A percentile compares a stretch with the other conserved stretches of the same genome.
Conservation (phyloP, 2,329 filamentous ascomycete species). For the Pestalotiopsis sp. region DNA sequence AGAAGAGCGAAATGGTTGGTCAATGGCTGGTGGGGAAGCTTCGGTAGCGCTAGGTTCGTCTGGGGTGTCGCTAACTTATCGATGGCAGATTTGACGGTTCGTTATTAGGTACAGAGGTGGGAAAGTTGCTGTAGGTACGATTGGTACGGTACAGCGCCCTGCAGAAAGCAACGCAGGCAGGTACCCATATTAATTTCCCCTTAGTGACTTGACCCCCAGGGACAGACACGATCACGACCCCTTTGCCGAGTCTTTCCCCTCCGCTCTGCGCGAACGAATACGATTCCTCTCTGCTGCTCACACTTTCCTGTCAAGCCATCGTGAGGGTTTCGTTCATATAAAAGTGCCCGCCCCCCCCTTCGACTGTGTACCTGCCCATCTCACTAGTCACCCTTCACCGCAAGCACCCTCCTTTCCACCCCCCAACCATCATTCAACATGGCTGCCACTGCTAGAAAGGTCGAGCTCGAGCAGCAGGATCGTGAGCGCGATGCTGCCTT, state of each 20-base stretch:
- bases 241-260: neutral
- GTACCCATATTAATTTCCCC: constrained; percentile 10
- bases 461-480: constrained; percentile 75
- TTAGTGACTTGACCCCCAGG: neutral
- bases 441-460: constrained; percentile 37
- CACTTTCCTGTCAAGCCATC: neutral
- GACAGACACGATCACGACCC: constrained; percentile 3
- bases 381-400: neutral
- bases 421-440: constrained; percentile 37
- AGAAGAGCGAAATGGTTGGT: neutral
- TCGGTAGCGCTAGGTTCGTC: neutral
- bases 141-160: neutral
- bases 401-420: neutral
- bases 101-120: neutral
- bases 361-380: neutral
- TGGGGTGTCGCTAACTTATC: neutral
- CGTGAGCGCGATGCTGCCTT: constrained; percentile 85
- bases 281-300: neutral
- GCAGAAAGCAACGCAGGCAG: neutral
- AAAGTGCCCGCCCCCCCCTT: neutral
- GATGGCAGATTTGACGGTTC: neutral
- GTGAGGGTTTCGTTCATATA: neutral
- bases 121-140: neutral
- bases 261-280: constrained; percentile 1
- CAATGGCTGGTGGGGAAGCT: constrained; percentile 5